phyloP scores from a whole-genome alignment of 1,284 basidiomycete genomes.

The Pterulicium gracile region DNA sequence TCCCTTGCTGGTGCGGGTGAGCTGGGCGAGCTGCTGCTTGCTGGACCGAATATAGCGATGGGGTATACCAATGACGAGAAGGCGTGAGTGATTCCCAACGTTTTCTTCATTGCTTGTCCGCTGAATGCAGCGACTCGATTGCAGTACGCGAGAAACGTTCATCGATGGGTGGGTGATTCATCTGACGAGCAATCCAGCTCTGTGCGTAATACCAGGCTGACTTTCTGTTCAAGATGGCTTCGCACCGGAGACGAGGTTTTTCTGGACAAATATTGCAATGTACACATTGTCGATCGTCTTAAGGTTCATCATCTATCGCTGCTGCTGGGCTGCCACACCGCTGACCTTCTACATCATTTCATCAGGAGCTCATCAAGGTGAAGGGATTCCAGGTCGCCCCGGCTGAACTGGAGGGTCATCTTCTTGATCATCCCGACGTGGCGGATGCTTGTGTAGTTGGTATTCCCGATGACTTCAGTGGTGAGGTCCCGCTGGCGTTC shows the following conservation, averaged over 20 bases:
- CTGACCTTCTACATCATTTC: neutral
- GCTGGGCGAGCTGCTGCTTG: constrained; percentile 45
- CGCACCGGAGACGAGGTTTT: constrained; percentile 53
- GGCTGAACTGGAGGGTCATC: constrained; percentile 54
- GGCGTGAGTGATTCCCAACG: constrained; percentile 33
- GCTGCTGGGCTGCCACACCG: too few species aligned
- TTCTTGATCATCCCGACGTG: constrained; percentile 56
- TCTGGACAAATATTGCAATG: constrained; percentile 36
- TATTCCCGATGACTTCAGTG: constrained; percentile 53
- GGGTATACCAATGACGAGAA: constrained; percentile 42
- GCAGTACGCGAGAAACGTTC: constrained; percentile 33
- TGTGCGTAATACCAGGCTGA: neutral
- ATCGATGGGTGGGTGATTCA: constrained; percentile 24
- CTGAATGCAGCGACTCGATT: constrained; percentile 1
- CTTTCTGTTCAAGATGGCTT: constrained; percentile 37
- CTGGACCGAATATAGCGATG: constrained; percentile 37
- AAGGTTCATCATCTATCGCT: constrained; percentile 30
- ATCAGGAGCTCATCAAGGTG: constrained; percentile 32
- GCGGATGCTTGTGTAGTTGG: constrained; percentile 65
- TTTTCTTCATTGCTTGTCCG: neutral
- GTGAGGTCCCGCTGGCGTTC: constrained; percentile 53
- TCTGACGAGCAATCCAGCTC: neutral
- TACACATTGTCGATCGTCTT: constrained; percentile 52
- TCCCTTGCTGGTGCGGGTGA: constrained; percentile 38
- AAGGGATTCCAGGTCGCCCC: constrained; percentile 30